A percentile compares a stretch with the other conserved stretches of the same genome.
Evolutionary conservation across 176 grass and related monocot genomes (phyloP).

Genomic region (Poa pratensis): DNA sequence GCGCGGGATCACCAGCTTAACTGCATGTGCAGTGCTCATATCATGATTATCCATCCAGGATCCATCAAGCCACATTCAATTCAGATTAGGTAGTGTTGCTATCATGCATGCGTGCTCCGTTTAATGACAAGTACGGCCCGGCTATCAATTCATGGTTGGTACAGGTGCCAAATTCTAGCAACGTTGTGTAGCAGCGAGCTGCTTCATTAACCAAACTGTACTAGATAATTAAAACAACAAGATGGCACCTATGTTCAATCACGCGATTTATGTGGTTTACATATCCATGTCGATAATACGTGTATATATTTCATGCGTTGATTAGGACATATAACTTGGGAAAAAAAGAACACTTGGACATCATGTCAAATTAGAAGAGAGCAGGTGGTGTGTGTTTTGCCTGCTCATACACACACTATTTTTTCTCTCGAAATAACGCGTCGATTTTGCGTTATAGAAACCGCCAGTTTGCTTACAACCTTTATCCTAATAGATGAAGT

Average conservation of each 20-base stretch:
- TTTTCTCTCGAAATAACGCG: too few relatives aligned
- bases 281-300: background rate
- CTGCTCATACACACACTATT: background rate
- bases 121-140: background rate
- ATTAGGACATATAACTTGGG: background rate
- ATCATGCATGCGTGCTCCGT: conserved; percentile 10
- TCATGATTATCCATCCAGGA: background rate
- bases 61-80: background rate
- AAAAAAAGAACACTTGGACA: background rate
- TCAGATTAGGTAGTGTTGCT: background rate
- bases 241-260: background rate
- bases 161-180: conserved; percentile 3
- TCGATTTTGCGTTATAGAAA: too few relatives aligned
- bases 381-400: background rate
- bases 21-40: conserved; percentile 15
- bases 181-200: background rate
- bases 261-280: background rate
- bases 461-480: too few relatives aligned
- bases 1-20: conserved; percentile 56
- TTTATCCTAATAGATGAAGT: background rate
- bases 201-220: conserved; percentile 18
- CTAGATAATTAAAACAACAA: background rate
- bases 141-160: background rate
- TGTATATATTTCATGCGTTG: background rate
- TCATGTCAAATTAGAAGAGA: background rate